Evolutionary conservation across 345 rosid species (phyloP), one percentile per base, ranked within the genome.

Genomic region (Murraya paniculata): DNA sequence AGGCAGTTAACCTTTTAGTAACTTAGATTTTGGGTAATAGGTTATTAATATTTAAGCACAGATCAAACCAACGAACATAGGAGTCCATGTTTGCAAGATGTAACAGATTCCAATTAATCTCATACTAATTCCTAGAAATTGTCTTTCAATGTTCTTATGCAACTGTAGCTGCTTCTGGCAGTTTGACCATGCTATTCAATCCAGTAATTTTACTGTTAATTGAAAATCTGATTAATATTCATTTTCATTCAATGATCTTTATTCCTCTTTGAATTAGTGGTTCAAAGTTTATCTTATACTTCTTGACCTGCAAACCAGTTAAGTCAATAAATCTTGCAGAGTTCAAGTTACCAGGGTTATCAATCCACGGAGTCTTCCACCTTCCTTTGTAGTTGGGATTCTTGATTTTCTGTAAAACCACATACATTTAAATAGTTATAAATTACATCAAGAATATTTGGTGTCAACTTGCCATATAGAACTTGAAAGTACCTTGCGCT

Each of bases 321-420:
- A n/a, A 69, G 36, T 48, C 33, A 22, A 24, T 45, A 75, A 11
- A 77, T 30, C 78, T 45, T n/a, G 31, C 0, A 75, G 66, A 48
- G 21, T 48, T 66, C 74, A 62, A 73, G 69, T 28, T 85, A 88
- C 97, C 99, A 79, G 98, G 98, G 81, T 95, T 95, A 85, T 95
- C 94, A 64, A 92, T 89, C 90, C 93, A 95, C 48, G 94, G 97
- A 81, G 75, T 86, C 89, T 82, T 95, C 99, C 99, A 95, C 79
- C 89, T 95, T 45, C 98, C 99, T 78, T 93, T 94, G 80, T 91
- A 91, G 82, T 88, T 94, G 6, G 97, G 99, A 73, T 95, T 95
- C 90, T 94, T 95, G 85, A 94, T 85, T 88, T 81, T 95, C 99
- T 95, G 89, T 30, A 53, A 41, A 4, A 69, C 18, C 60, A 53